Evolutionary conservation across 108 stramenopile species (phyloP), one percentile per base, ranked within the genome.

Genomic region (Skeletonema grethae): DNA sequence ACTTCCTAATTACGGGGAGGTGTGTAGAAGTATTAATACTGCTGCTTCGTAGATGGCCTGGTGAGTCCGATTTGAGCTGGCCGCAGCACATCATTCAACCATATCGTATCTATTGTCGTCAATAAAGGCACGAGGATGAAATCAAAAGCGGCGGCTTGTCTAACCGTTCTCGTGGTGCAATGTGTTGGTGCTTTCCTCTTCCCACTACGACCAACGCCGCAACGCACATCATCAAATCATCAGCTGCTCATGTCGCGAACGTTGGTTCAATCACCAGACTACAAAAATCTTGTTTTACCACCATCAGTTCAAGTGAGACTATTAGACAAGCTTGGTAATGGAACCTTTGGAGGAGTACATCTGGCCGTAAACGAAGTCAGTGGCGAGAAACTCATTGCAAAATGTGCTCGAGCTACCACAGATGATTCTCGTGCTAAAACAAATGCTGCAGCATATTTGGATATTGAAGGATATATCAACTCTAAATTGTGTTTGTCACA

Each of bases 381-480:
- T 31, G 77, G 77, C 46, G 43, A 58, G 30, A 16, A 12, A 28
- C 34, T 77, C 18, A 46, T 77, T 64, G 76, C 69, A 28, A 77
- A 77, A 48, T 45, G 61, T 29, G 68, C 76, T 16, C 63, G 63
- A 62, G 69, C 76, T 13, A 32, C 61, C 31, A 68, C 67, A 24
- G 3, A 24, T 11, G 67, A 69, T 28, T 12, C 34, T 39, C 29
- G 66, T 48, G 76, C 63, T 12, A 70, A 73, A 41, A 57, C 45
- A 22, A 68, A 58, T 63, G 77, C 77, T 45, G 35, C 50, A 29
- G 67, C 77, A 4, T 80, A 80, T 50, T 61, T 80, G 16, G 68
- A 80, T 30, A 64, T 70, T 46, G 79, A 80, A 73, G 48, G 73
- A 7, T 57, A 59, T 2, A 63, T 80, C 68, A 80, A 80, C 57